These are phyloP conservation scores for Cymbidium sinense DNA, from an alignment of 106 monocot species.

Conservation along the genomic window DNA sequence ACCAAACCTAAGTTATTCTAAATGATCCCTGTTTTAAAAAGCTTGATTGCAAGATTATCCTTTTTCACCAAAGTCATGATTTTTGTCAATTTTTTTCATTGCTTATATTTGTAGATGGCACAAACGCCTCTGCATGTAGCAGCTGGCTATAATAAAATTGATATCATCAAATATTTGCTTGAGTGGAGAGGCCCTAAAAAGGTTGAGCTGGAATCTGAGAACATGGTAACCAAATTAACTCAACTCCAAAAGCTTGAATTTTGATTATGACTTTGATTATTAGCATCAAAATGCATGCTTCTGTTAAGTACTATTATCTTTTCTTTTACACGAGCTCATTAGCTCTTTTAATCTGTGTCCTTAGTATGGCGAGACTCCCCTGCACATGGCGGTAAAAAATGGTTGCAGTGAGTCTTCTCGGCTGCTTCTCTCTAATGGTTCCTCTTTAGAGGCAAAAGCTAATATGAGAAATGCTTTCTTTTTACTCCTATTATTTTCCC, in stretches of 20 bases:
- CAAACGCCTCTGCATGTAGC: constrained; percentile 92
- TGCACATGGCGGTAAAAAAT: constrained; percentile 95
- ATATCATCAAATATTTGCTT: constrained; percentile 62
- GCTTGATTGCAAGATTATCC: too few species aligned
- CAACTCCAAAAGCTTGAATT: not conserved
- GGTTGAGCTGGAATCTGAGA: constrained; percentile 67
- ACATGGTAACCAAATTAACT: constrained; percentile 55
- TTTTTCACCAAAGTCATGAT: not conserved
- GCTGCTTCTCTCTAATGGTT: constrained; percentile 63
- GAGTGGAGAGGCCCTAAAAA: constrained; percentile 58
- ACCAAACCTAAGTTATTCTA: too few species aligned
- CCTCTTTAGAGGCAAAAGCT: constrained; percentile 67
- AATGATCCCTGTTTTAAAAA: not conserved
- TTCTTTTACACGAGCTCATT: not conserved
- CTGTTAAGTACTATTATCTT: not conserved
- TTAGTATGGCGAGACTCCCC: constrained; percentile 95
- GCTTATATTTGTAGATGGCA: constrained; percentile 45
- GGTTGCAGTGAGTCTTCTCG: constrained; percentile 56
- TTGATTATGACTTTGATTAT: not conserved
- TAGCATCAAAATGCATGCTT: not conserved
- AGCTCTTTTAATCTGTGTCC: not conserved
- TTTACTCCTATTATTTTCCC: not conserved
- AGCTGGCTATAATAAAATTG: constrained; percentile 43
- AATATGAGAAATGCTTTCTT: constrained; percentile 37
- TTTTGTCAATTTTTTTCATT: not conserved